A percentile compares a stretch with the other conserved stretches of the same genome.
phyloP scores from a whole-genome alignment of 805 yeast species.

The Metschnikowia baotianmanensis region DNA sequence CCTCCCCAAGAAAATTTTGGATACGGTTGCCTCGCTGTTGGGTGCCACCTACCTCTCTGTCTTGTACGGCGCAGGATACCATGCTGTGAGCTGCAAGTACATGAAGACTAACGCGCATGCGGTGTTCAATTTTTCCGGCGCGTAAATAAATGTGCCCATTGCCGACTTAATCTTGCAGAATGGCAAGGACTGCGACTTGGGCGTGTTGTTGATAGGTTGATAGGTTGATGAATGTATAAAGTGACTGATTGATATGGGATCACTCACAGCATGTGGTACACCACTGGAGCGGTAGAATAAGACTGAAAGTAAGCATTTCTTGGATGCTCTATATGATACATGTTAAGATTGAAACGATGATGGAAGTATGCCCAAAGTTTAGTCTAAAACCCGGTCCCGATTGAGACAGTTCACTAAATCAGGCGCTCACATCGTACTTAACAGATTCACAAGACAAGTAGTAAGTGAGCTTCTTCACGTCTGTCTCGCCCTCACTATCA shows the following conservation, averaged over 20 bases:
- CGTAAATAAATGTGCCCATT: conserved; percentile 47
- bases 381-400: too few relatives aligned
- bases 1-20: conserved; percentile 37
- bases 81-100: conserved; percentile 7
- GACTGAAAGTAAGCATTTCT: too few relatives aligned
- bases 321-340: too few relatives aligned
- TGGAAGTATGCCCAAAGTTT: too few relatives aligned
- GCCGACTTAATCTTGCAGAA: conserved; percentile 23
- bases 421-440: conserved; percentile 27
- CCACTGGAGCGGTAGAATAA: too few relatives aligned
- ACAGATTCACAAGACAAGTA: conserved; percentile 48
- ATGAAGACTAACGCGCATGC: neutral
- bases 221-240: too few relatives aligned
- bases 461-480: conserved; percentile 40
- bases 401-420: neutral
- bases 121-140: conserved; percentile 56
- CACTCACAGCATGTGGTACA: too few relatives aligned
- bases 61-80: neutral
- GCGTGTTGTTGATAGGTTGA: too few relatives aligned
- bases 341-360: too few relatives aligned
- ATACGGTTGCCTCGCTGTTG: conserved; percentile 12
- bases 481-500: conserved; percentile 23
- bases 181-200: conserved; percentile 23
- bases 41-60: neutral
- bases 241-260: too few relatives aligned